Evolutionary conservation across 805 yeast species (phyloP).

Genomic region (Wickerhamomyces sydowiorum): DNA sequence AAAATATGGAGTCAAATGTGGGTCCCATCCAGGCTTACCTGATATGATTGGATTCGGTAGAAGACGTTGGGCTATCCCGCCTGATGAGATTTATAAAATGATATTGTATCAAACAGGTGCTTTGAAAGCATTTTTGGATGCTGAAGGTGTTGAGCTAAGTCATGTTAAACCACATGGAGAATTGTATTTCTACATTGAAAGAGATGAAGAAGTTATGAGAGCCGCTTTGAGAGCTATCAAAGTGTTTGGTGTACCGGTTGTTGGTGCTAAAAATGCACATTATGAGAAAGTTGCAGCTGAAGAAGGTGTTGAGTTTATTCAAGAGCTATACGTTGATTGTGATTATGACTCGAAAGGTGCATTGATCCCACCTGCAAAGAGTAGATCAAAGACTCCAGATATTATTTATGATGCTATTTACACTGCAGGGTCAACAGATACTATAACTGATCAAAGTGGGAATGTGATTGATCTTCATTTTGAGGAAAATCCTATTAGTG

Average conservation of each 20-base stretch:
- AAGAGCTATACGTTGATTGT: slow-evolving; percentile 31
- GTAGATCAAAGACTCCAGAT: slow-evolving; percentile 26
- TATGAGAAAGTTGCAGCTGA: slow-evolving; percentile 25
- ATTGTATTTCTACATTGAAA: slow-evolving; percentile 30
- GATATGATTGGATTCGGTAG: slow-evolving; percentile 36
- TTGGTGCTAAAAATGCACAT: slow-evolving; percentile 30
- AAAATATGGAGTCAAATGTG: slow-evolving; percentile 28
- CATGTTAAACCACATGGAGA: slow-evolving; percentile 35
- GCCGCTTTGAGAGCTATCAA: slow-evolving; percentile 32
- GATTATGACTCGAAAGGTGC: slow-evolving; percentile 28
- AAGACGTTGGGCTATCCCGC: slow-evolving; percentile 28
- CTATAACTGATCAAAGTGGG: slow-evolving; percentile 19
- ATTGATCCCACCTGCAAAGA: slow-evolving; percentile 24
- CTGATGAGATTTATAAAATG: slow-evolving; percentile 31
- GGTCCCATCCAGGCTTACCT: slow-evolving; percentile 36
- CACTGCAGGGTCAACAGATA: slow-evolving; percentile 23
- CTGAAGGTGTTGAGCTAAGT: slow-evolving; percentile 28
- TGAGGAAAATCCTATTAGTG: slow-evolving; percentile 24
- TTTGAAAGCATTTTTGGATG: slow-evolving; percentile 29
- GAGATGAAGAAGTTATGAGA: slow-evolving; percentile 30
- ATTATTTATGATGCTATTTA: slow-evolving; percentile 24
- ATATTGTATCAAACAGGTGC: slow-evolving; percentile 36
- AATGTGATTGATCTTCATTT: slow-evolving; percentile 23
- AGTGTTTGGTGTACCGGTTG: slow-evolving; percentile 28
- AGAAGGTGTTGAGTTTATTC: slow-evolving; percentile 29